Percentiles rank a stretch among this genome's conserved stretches.
These are phyloP conservation scores for Escallonia herrerae DNA, from an alignment of 129 eudicot genomes.

Conservation along the genomic window DNA sequence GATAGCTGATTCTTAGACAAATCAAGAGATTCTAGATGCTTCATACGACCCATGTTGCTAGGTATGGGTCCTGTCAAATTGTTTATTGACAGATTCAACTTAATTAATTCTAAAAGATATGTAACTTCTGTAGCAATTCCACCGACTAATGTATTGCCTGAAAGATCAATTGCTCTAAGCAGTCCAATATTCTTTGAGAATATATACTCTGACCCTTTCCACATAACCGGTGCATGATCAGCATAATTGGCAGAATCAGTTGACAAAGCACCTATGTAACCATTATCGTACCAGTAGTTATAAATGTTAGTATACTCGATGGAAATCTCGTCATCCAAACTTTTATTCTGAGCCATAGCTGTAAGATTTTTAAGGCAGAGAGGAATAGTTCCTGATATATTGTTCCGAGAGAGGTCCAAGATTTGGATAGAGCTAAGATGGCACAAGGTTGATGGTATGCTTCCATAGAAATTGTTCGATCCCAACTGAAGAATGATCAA, in stretches of 20 bases:
- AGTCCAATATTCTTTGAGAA: constrained; percentile 10
- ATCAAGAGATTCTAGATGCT: constrained; percentile 18
- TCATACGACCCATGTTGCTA: not conserved
- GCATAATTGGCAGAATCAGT: not conserved
- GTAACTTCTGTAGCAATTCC: constrained; percentile 9
- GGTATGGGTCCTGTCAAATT: constrained; percentile 14
- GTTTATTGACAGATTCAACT: constrained; percentile 21
- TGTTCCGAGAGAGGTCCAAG: constrained; percentile 17
- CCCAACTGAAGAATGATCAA: too few species aligned
- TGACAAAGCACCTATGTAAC: too few species aligned
- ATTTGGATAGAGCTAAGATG: not conserved
- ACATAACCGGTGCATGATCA: constrained; percentile 11
- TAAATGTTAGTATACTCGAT: not conserved
- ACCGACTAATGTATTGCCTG: constrained; percentile 17
- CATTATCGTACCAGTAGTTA: not conserved
- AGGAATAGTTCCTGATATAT: constrained; percentile 21
- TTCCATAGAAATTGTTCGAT: constrained; percentile 17
- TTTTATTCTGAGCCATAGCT: not conserved
- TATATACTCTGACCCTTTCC: constrained; percentile 16
- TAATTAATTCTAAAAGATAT: constrained; percentile 6
- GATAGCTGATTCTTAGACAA: constrained; percentile 17
- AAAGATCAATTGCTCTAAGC: constrained; percentile 16
- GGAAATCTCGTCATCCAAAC: not conserved
- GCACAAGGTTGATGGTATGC: constrained; percentile 18
- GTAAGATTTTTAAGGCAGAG: constrained; percentile 15